A percentile compares a stretch with the other conserved stretches of the same genome.
Conservation (phyloP, 129 eudicot species). For the Heracleum sosnowskyi region DNA sequence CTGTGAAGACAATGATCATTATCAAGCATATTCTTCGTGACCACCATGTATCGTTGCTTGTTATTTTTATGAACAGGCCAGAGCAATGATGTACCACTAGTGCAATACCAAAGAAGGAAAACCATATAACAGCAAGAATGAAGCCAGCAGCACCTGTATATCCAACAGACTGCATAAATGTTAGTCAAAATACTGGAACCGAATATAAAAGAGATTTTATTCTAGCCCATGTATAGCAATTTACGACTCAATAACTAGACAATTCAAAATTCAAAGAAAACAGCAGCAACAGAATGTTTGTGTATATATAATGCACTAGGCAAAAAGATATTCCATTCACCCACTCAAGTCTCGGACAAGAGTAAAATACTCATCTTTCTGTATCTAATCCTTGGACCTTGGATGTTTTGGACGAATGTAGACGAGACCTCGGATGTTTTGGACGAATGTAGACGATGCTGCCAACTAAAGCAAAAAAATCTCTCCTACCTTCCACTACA, state of each 20-base stretch:
- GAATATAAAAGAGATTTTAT: neutral
- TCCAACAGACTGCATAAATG: conserved; percentile 72
- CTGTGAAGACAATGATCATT: conserved; percentile 62
- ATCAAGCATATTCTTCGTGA: conserved; percentile 53
- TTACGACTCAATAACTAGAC: neutral
- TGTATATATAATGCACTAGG: neutral
- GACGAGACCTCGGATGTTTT: neutral
- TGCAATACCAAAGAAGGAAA: conserved; percentile 65
- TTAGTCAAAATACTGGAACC: conserved; percentile 10
- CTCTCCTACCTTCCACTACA: neutral
- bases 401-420: neutral
- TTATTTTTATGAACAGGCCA: conserved; percentile 63
- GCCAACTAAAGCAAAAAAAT: neutral
- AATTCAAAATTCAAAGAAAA: neutral
- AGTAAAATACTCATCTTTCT: neutral
- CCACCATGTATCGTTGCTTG: conserved; percentile 41
- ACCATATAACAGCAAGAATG: conserved; percentile 65
- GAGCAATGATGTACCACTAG: conserved; percentile 66
- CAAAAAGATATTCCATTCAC: neutral
- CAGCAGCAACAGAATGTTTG: neutral
- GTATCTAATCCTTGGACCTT: neutral
- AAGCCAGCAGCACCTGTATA: conserved; percentile 83
- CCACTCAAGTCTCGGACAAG: neutral
- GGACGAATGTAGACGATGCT: neutral
- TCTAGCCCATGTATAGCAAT: neutral